Percentiles rank a stretch among this genome's conserved stretches.
These are phyloP conservation scores for Syzygium aromaticum DNA, from an alignment of 345 rosid species.

Conservation along the genomic window DNA sequence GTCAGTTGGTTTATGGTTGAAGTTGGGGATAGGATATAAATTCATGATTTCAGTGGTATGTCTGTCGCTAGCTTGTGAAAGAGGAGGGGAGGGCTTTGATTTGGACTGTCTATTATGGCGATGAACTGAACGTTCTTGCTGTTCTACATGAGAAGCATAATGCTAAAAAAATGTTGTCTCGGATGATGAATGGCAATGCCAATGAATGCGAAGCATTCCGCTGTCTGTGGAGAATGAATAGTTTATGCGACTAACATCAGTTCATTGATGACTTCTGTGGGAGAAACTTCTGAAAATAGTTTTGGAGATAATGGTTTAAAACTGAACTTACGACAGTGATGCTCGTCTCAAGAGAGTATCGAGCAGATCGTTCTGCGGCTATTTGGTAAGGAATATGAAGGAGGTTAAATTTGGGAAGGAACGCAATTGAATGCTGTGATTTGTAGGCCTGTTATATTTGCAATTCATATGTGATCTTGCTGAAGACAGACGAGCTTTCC, in stretches of 20 bases:
- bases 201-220: not conserved
- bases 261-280: not conserved
- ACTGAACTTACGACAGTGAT: not conserved
- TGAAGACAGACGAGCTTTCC: not conserved
- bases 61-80: not conserved
- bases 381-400: not conserved
- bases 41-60: not conserved
- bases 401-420: not conserved
- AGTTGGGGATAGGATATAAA: not conserved
- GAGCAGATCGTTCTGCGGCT: not conserved
- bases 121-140: not conserved
- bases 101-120: not conserved
- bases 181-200: not conserved
- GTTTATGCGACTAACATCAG: not conserved
- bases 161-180: not conserved
- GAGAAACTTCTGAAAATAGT: not conserved
- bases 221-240: not conserved
- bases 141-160: not conserved
- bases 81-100: not conserved
- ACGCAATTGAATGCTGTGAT: not conserved
- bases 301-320: not conserved
- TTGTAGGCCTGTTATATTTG: not conserved
- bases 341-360: not conserved
- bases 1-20: not conserved
- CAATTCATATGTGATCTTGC: not conserved